phyloP scores from a whole-genome alignment of 306 rosid species.

The Quercus parvula region DNA sequence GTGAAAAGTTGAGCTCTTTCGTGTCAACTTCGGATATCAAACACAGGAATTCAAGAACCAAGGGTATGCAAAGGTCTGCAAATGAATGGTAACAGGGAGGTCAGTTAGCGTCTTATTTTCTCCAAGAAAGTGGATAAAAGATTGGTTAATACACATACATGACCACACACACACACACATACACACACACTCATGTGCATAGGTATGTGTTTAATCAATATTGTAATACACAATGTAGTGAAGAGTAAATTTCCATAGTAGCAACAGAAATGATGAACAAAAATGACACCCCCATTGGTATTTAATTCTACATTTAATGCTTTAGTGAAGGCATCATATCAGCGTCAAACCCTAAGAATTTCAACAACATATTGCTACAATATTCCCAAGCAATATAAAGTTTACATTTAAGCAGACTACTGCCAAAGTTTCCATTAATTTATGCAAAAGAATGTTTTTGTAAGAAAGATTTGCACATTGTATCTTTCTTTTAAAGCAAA shows the following conservation, averaged over 20 bases:
- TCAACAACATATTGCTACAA: neutral
- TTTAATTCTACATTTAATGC: neutral
- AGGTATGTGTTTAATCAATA: neutral
- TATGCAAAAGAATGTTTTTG: neutral
- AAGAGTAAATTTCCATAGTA: neutral
- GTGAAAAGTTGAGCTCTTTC: neutral
- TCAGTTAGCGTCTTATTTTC: neutral
- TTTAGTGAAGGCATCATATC: neutral
- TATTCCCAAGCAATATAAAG: neutral
- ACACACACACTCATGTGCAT: neutral
- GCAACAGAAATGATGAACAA: neutral
- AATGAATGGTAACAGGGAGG: constrained; percentile 20
- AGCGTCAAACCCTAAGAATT: neutral
- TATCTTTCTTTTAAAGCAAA: neutral
- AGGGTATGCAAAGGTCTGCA: constrained; percentile 29
- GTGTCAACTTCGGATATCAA: constrained; percentile 18
- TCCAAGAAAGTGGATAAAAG: neutral
- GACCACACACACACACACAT: neutral
- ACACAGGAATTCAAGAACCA: neutral
- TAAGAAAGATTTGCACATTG: neutral
- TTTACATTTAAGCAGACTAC: neutral
- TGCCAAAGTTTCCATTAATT: neutral
- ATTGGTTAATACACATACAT: neutral
- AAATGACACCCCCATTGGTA: neutral
- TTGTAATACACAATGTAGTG: neutral